Evolutionary conservation across 257 asterid genomes (phyloP).

Genomic region (Paulownia fortunei): DNA sequence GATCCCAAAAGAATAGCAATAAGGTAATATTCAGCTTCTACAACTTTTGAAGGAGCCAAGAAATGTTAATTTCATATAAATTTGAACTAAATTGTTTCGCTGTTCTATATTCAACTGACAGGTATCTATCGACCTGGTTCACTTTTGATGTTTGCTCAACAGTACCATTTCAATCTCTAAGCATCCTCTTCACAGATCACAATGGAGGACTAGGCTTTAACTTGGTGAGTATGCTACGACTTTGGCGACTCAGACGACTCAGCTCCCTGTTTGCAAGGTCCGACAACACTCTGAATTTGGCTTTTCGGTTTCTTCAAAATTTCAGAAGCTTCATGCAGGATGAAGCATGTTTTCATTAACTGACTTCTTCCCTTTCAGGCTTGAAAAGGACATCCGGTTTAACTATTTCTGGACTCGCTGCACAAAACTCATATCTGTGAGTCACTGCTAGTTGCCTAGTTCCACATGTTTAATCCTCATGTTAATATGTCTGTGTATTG

Average conservation of each 20-base stretch:
- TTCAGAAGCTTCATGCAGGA: too few relatives aligned
- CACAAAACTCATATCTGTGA: slow-evolving; percentile 70
- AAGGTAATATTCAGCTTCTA: slow-evolving; percentile 47
- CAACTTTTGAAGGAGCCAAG: neutral
- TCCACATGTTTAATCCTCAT: neutral
- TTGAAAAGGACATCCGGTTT: slow-evolving; percentile 85
- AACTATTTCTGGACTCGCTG: slow-evolving; percentile 85
- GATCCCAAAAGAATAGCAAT: slow-evolving; percentile 64
- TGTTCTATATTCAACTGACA: slow-evolving; percentile 29
- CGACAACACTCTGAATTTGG: neutral
- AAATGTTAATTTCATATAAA: slow-evolving; percentile 11
- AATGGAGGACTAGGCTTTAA: slow-evolving; percentile 64
- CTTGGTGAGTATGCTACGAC: slow-evolving; percentile 78
- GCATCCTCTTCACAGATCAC: slow-evolving; percentile 60
- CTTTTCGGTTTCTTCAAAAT: neutral
- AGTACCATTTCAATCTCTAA: slow-evolving; percentile 65
- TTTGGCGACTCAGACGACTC: slow-evolving; percentile 91
- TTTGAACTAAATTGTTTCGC: slow-evolving; percentile 5
- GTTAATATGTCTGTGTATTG: neutral
- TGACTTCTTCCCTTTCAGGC: slow-evolving; percentile 46
- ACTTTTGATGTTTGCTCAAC: slow-evolving; percentile 82
- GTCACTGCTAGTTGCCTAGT: slow-evolving; percentile 5
- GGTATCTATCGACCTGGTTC: slow-evolving; percentile 85
- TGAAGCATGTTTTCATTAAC: neutral
- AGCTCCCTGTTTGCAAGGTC: slow-evolving; percentile 83